Conservation (phyloP, 441 rosid genomes). For the Gossypium davidsonii region DNA sequence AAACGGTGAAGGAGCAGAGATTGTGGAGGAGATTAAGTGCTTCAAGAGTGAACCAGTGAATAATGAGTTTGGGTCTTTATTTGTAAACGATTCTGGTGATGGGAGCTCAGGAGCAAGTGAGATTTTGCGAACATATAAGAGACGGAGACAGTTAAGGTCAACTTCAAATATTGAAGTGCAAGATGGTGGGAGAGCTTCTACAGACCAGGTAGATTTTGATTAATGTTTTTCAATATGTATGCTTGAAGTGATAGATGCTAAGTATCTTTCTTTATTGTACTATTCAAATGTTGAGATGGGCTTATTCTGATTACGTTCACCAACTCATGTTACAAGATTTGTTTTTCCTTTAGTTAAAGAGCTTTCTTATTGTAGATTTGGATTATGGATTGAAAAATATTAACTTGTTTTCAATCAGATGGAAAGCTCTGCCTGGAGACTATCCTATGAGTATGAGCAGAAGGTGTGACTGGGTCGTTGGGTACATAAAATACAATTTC, state of each 20-base stretch:
- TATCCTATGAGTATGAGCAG: not conserved
- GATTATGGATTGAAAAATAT: not conserved
- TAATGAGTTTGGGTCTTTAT: conserved; percentile 32
- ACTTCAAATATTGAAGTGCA: conserved; percentile 33
- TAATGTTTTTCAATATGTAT: not conserved
- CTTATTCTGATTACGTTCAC: not conserved
- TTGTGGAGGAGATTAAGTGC: conserved; percentile 19
- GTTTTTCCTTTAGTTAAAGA: not conserved
- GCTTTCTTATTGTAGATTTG: not conserved
- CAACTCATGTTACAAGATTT: not conserved
- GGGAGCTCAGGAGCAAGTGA: conserved; percentile 35
- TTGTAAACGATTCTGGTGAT: conserved; percentile 29
- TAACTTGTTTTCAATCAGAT: not conserved
- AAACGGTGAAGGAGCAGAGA: conserved; percentile 29
- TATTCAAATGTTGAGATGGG: not conserved
- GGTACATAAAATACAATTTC: not conserved
- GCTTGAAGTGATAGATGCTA: not conserved
- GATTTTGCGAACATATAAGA: conserved; percentile 57
- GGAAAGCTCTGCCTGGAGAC: not conserved
- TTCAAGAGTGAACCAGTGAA: conserved; percentile 27
- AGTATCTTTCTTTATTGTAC: not conserved
- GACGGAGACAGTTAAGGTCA: conserved; percentile 46
- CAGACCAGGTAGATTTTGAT: conserved; percentile 41
- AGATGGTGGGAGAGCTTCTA: conserved; percentile 30
- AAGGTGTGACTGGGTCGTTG: not conserved